These are phyloP conservation scores for Jaltomata sinuosa DNA, from an alignment of 257 asterid species.

Conservation along the genomic window DNA sequence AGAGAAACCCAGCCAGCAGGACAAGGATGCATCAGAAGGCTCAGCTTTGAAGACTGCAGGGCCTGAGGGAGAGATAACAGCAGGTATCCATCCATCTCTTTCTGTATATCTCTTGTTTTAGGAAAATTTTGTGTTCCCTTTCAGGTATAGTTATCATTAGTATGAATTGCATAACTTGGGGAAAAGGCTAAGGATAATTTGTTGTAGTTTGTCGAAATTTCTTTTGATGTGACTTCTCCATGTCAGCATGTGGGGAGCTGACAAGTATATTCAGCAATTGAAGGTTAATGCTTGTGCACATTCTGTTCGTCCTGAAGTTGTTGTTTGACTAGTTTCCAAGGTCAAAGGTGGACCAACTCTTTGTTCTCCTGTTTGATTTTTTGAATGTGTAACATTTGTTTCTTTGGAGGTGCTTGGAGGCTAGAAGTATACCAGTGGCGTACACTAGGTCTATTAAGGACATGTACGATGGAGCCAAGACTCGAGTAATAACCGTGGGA, in stretches of 20 bases:
- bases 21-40: constrained; percentile 72
- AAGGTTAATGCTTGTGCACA: not conserved
- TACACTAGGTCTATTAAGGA: too few relatives aligned
- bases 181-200: not conserved
- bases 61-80: constrained; percentile 93
- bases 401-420: too few relatives aligned
- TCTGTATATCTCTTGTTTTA: not conserved
- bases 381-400: not conserved
- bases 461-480: too few relatives aligned
- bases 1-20: constrained; percentile 70
- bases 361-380: not conserved
- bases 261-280: not conserved
- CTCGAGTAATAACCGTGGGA: too few relatives aligned
- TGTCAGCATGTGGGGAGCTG: not conserved
- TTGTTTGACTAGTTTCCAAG: not conserved
- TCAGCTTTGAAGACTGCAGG: constrained; percentile 80
- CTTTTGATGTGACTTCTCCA: not conserved
- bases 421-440: too few relatives aligned
- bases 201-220: not conserved
- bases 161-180: not conserved
- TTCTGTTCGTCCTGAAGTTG: not conserved
- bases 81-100: constrained; percentile 37
- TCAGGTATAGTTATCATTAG: not conserved
- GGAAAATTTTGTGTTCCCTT: not conserved
- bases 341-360: not conserved